These are phyloP conservation scores for Cercospora nicotianae DNA, from an alignment of 2,329 filamentous ascomycete genomes.

Conservation along the genomic window DNA sequence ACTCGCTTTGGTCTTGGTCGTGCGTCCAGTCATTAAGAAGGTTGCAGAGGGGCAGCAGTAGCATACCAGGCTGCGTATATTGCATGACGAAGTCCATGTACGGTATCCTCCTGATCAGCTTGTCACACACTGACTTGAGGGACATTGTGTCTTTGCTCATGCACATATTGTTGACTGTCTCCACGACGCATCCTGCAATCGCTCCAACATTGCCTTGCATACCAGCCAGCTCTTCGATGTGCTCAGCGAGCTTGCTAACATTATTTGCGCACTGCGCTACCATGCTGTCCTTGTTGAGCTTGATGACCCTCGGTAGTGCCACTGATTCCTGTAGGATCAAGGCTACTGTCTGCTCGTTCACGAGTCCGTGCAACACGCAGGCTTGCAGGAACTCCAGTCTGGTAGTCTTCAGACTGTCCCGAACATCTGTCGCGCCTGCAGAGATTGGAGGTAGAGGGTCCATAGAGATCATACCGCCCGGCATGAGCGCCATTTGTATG, in stretches of 20 bases:
- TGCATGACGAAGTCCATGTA: constrained; percentile 73
- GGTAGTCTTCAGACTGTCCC: constrained; percentile 63
- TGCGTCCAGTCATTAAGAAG: constrained; percentile 77
- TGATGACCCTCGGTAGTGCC: constrained; percentile 70
- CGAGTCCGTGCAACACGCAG: constrained; percentile 83
- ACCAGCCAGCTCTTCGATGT: constrained; percentile 79
- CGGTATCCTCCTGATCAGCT: constrained; percentile 70
- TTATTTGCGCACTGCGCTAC: constrained; percentile 76
- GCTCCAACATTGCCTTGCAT: constrained; percentile 91
- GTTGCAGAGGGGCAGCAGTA: constrained; percentile 71
- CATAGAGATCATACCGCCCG: constrained; percentile 57
- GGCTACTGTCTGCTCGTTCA: constrained; percentile 75
- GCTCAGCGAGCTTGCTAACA: constrained; percentile 69
- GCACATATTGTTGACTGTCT: constrained; percentile 61
- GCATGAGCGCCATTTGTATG: constrained; percentile 64
- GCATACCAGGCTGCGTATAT: constrained; percentile 68
- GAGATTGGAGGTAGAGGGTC: constrained; percentile 66
- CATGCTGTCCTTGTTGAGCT: constrained; percentile 74
- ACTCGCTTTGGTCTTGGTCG: constrained; percentile 78
- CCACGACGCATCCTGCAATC: constrained; percentile 67
- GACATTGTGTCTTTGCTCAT: constrained; percentile 74
- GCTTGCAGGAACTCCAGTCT: constrained; percentile 84
- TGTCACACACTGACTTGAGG: constrained; percentile 71
- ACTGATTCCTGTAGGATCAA: constrained; percentile 80
- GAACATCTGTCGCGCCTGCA: constrained; percentile 55